phyloP scores from a whole-genome alignment of 2,329 filamentous ascomycete species.

The Claviceps africana region DNA sequence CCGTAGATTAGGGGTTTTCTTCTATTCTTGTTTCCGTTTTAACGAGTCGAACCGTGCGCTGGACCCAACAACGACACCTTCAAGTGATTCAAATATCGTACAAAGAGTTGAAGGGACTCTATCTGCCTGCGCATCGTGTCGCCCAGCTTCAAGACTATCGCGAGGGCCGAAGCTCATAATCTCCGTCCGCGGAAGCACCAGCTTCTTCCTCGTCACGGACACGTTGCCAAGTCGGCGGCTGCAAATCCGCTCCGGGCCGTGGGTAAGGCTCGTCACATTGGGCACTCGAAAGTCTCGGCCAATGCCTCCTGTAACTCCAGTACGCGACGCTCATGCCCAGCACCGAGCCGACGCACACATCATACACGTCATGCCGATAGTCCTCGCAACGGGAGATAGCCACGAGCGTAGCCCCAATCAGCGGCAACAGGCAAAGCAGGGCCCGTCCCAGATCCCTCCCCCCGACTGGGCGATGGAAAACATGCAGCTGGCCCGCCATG shows the following conservation, averaged over 20 bases:
- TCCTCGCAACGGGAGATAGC: conserved; percentile 56
- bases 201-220: conserved; percentile 42
- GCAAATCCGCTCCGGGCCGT: conserved; percentile 24
- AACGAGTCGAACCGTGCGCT: neutral
- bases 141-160: neutral
- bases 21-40: neutral
- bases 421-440: conserved; percentile 41
- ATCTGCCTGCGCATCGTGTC: neutral
- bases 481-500: conserved; percentile 50
- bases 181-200: conserved; percentile 23
- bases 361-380: conserved; percentile 58
- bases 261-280: conserved; percentile 46
- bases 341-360: conserved; percentile 47
- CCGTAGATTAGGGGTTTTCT: neutral
- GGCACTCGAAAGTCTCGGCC: conserved; percentile 38
- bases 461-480: conserved; percentile 33
- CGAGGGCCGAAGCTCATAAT: conserved; percentile 10
- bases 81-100: neutral
- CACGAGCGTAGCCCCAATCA: conserved; percentile 51
- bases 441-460: conserved; percentile 40
- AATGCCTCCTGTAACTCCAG: conserved; percentile 54
- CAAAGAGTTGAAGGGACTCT: neutral
- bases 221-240: conserved; percentile 24
- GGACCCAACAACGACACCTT: neutral
- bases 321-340: conserved; percentile 47